A percentile compares a stretch with the other conserved stretches of the same genome.
Evolutionary conservation across 306 rosid genomes (phyloP).

Genomic region (Pterocarpus macrocarpus): DNA sequence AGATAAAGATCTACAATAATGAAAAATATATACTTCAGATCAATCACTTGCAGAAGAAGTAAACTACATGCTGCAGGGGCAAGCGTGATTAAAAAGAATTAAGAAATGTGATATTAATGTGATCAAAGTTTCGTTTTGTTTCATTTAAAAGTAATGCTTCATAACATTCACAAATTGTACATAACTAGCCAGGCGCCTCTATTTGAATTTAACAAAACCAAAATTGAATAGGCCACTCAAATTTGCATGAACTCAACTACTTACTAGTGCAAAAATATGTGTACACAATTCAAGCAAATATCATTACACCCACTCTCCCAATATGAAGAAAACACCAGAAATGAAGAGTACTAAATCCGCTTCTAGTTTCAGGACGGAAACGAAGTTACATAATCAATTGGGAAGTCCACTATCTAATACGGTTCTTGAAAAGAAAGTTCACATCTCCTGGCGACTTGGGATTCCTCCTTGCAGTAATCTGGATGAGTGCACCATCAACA

Average conservation of each 20-base stretch:
- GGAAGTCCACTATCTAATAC: constrained; percentile 62
- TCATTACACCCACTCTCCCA: not conserved
- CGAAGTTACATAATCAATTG: not conserved
- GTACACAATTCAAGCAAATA: not conserved
- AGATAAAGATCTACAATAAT: not conserved
- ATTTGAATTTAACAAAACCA: not conserved
- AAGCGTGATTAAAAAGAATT: not conserved
- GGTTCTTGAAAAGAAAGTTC: constrained; percentile 75
- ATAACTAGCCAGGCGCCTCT: not conserved
- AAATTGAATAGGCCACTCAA: not conserved
- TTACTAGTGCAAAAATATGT: constrained; percentile 1
- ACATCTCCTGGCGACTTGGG: constrained; percentile 65
- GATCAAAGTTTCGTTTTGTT: not conserved
- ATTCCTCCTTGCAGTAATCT: constrained; percentile 78
- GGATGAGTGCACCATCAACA: constrained; percentile 75
- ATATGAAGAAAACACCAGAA: not conserved
- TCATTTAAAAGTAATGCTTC: not conserved
- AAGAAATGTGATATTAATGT: not conserved
- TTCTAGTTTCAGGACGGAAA: not conserved
- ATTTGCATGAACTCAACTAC: not conserved
- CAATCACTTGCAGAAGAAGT: not conserved
- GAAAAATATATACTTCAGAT: not conserved
- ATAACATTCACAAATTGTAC: not conserved
- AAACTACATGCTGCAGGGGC: constrained; percentile 5
- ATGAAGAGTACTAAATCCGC: not conserved